Evolutionary conservation across 345 rosid genomes (phyloP).

Genomic region (Eucalyptus curtisii): DNA sequence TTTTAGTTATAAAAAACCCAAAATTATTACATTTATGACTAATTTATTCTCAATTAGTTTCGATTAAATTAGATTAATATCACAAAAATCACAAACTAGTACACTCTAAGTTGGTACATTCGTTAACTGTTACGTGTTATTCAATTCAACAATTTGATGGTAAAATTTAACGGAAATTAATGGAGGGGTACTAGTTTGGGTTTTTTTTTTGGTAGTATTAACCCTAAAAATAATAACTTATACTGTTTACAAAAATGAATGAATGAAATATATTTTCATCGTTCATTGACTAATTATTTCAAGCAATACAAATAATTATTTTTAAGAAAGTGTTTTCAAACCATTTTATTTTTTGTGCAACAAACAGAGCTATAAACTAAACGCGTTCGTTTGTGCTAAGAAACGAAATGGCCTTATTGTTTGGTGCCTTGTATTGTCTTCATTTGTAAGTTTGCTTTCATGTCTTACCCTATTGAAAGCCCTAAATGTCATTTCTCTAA

Average conservation of each 20-base stretch:
- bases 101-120: rapidly evolving
- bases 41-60: too few relatives aligned
- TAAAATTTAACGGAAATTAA: rapidly evolving
- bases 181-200: too few relatives aligned
- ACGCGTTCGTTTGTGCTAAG: not conserved
- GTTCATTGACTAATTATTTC: not conserved
- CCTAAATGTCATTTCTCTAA: not conserved
- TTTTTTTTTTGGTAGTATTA: rapidly evolving
- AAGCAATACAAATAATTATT: rapidly evolving
- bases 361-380: not conserved
- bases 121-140: rapidly evolving
- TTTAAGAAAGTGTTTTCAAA: not conserved
- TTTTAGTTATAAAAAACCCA: rapidly evolving
- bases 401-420: not conserved
- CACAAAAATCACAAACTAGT: too few relatives aligned
- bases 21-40: rapidly evolving
- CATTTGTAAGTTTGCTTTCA: not conserved
- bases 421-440: not conserved
- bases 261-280: not conserved
- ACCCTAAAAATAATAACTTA: not conserved
- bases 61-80: rapidly evolving
- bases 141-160: rapidly evolving
- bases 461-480: not conserved
- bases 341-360: rapidly evolving
- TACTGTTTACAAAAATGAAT: not conserved